A percentile compares a stretch with the other conserved stretches of the same genome.
Conservation (phyloP, 1,139 yeast species). For the Saccharomyces pastorianus region DNA sequence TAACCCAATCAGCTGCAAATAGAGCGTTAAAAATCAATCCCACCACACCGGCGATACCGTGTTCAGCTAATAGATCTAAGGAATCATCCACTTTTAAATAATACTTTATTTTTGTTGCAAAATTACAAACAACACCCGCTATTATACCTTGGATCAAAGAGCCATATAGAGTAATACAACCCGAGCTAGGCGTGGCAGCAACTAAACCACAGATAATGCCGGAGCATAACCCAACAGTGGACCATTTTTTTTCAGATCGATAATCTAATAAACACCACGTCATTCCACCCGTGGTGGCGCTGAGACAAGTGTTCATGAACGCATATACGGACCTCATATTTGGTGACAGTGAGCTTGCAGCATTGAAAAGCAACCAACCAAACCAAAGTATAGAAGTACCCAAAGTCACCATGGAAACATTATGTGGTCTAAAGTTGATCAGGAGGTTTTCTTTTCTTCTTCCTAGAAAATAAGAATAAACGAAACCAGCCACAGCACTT, state of each 20-base stretch:
- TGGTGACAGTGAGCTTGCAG: conserved; percentile 65
- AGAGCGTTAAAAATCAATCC: conserved; percentile 86
- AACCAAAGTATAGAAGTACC: conserved; percentile 73
- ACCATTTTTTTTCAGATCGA: conserved; percentile 82
- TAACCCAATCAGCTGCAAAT: conserved; percentile 78
- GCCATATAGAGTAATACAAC: conserved; percentile 86
- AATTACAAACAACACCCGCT: conserved; percentile 81
- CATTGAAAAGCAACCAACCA: conserved; percentile 88
- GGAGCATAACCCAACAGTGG: conserved; percentile 90
- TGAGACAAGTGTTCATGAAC: conserved; percentile 80
- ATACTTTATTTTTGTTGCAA: conserved; percentile 80
- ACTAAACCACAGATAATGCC: conserved; percentile 93
- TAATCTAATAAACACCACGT: conserved; percentile 89
- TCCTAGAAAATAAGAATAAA: conserved; percentile 74
- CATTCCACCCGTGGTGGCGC: conserved; percentile 86
- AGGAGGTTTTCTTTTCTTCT: conserved; percentile 74
- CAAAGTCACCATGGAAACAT: conserved; percentile 74
- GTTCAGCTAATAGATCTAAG: conserved; percentile 92
- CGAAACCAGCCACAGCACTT: conserved; percentile 86
- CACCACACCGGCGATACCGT: conserved; percentile 90
- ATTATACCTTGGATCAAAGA: conserved; percentile 76
- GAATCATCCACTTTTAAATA: conserved; percentile 81
- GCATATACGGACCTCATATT: conserved; percentile 48
- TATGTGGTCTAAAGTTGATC: conserved; percentile 90
- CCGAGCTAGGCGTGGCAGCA: conserved; percentile 94